These are phyloP conservation scores for Thermochaetoides thermophila DNA, from an alignment of 495 filamentous ascomycete genomes.

Conservation along the genomic window DNA sequence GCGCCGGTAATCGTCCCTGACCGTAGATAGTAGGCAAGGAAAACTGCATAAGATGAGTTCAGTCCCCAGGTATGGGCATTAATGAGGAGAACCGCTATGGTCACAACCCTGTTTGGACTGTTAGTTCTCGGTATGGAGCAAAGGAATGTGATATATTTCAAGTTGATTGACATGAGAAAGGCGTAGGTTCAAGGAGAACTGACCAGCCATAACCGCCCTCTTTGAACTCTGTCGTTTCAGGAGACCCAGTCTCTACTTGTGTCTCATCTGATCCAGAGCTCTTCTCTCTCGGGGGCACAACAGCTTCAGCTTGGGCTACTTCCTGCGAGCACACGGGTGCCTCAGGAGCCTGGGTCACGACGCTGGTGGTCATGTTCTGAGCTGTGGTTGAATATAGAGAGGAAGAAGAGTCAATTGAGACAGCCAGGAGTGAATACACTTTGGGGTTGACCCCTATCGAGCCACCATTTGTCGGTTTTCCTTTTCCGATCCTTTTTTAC, in stretches of 20 bases:
- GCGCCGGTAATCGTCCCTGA: conserved; percentile 41
- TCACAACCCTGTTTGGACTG: conserved; percentile 38
- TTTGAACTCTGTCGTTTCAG: conserved; percentile 19
- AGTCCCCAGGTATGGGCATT: conserved; percentile 50
- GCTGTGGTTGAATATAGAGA: too few relatives aligned
- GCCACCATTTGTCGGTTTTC: too few relatives aligned
- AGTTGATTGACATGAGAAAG: too few relatives aligned
- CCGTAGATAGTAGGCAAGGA: conserved; percentile 54
- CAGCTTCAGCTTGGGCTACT: too few relatives aligned
- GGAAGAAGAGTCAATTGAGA: too few relatives aligned
- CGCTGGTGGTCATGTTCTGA: background rate
- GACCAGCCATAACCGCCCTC: conserved; percentile 36
- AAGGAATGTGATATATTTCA: too few relatives aligned
- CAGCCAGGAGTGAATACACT: too few relatives aligned
- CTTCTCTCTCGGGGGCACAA: conserved; percentile 1
- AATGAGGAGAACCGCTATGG: conserved; percentile 33
- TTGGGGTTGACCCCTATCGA: too few relatives aligned
- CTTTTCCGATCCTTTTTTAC: too few relatives aligned
- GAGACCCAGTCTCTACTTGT: conserved; percentile 12
- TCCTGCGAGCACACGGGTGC: background rate
- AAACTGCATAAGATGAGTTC: conserved; percentile 52
- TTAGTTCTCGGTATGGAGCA: too few relatives aligned
- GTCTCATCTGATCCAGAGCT: conserved; percentile 7
- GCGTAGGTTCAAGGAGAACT: conserved; percentile 4
- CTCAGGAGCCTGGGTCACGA: background rate